Base-by-base conservation (phyloP, 208 protist species). In the Leishmania arabica region DNA sequence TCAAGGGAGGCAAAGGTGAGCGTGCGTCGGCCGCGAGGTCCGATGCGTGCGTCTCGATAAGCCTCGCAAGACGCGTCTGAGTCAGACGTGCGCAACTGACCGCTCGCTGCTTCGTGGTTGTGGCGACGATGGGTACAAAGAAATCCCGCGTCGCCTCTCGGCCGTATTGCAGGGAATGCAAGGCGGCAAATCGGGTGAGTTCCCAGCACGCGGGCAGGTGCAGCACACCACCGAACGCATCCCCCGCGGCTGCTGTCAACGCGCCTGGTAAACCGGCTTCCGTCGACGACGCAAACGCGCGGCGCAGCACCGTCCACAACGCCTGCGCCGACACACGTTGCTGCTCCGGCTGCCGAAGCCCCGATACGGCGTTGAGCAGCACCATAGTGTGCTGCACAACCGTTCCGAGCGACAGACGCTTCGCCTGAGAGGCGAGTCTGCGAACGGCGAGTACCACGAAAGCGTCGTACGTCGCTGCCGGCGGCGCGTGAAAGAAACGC, bases 401-500 rank as follows among this genome's bases (percentile, higher is more conserved):
- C 5, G 9, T 73, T n/a, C 31, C 17, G 13, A 53, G 42, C 1
- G 83, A 27, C 31, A 81, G 49, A 15, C 6, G 37, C 31, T 34
- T 15, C 9, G 68, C 40, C 42, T 47, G 58, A 7, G 34, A n/a
- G 2, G 56, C 75, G 5, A 84, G 80, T 34, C 45, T 51, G 1
- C n/a, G 54, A 15, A 81, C 31, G 42, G 76, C 81, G 21, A 80
- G 75, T n/a, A 81, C 81, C 21, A 81, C 80, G 49, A 81, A 97
- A 1, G 90, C 91, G 69, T 95, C 92, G 81, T 92, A 93, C 24
- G 90, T 85, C 24, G 94, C 88, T 71, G 94, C 90, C 66, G 94
- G 94, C 45, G 92, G 92, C 9, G 78, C 74, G 49, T 90, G 62
- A 84, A 97, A 94, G 80, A 88, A 93, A 71, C 82, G 76, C 27